A percentile compares a stretch with the other conserved stretches of the same genome.
Evolutionary conservation across 768 basidiomycete genomes (phyloP).

Genomic region (Leccinum rimulosum): DNA sequence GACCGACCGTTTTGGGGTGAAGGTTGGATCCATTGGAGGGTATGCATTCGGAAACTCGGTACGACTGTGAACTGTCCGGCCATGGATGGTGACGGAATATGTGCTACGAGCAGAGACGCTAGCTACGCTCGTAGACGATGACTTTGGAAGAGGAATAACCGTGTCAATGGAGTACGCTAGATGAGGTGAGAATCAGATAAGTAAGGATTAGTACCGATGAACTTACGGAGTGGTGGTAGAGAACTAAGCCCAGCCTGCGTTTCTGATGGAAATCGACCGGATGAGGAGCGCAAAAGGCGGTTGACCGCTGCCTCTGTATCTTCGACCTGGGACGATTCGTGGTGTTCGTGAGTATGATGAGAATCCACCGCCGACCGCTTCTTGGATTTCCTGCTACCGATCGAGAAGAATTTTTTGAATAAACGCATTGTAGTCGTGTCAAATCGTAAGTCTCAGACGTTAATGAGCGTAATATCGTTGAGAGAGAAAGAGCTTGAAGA

Average conservation of each 20-base stretch:
- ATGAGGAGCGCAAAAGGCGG: constrained; percentile 67
- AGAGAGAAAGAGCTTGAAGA: not conserved
- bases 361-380: constrained; percentile 33
- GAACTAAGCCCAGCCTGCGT: constrained; percentile 54
- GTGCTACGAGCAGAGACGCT: constrained; percentile 56
- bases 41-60: constrained; percentile 69
- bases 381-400: constrained; percentile 63
- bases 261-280: constrained; percentile 59
- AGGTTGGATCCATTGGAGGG: constrained; percentile 34
- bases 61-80: constrained; percentile 55
- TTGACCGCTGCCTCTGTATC: constrained; percentile 45
- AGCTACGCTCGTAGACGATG: constrained; percentile 52
- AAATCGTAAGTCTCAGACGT: constrained; percentile 30
- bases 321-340: constrained; percentile 32
- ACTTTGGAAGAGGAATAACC: constrained; percentile 46
- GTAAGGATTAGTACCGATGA: not conserved
- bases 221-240: constrained; percentile 72
- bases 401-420: constrained; percentile 66
- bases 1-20: constrained; percentile 28
- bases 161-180: constrained; percentile 68
- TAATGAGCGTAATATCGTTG: constrained; percentile 24
- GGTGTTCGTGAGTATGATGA: constrained; percentile 20
- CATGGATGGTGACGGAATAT: constrained; percentile 71
- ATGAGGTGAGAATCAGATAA: not conserved
- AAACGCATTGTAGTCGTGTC: constrained; percentile 55